Conservation (phyloP, 352 stramenopile species). For the Globisporangium cylindrosporum region DNA sequence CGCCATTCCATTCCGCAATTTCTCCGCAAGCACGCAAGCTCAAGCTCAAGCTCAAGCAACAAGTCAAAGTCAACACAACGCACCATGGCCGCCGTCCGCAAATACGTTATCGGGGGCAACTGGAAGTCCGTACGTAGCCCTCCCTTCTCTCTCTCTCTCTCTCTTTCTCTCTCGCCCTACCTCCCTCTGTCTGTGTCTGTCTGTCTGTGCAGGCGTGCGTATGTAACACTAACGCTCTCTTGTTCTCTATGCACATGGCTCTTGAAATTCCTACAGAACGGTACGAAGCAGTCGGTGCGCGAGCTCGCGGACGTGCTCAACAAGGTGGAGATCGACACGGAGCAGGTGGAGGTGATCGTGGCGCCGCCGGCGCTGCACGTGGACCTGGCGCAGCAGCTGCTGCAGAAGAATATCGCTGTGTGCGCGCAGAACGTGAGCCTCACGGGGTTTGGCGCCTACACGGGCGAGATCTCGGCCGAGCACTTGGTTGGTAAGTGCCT, state of each 20-base stretch:
- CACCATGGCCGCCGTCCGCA: slow-evolving; percentile 25
- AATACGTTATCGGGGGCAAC: slow-evolving; percentile 92
- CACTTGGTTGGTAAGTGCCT: slow-evolving; percentile 68
- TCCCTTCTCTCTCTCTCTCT: background rate
- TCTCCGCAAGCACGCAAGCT: background rate
- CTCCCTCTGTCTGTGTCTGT: too few relatives aligned
- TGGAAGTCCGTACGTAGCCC: slow-evolving; percentile 86
- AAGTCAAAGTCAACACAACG: too few relatives aligned
- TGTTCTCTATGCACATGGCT: background rate
- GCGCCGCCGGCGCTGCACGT: slow-evolving; percentile 75
- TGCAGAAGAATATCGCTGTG: slow-evolving; percentile 66
- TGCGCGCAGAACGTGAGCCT: slow-evolving; percentile 82
- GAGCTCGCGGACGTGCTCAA: slow-evolving; percentile 81
- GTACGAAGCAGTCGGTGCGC: slow-evolving; percentile 79
- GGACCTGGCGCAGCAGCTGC: slow-evolving; percentile 38
- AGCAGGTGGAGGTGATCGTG: slow-evolving; percentile 75
- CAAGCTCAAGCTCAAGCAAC: background rate
- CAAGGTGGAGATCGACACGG: slow-evolving; percentile 50
- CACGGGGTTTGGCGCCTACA: slow-evolving; percentile 90
- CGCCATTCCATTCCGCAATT: background rate
- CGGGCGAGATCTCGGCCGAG: slow-evolving; percentile 88
- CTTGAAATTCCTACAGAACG: slow-evolving; percentile 35
- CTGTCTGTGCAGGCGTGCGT: background rate
- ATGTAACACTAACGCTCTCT: background rate
- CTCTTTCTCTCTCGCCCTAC: too few relatives aligned